Evolutionary conservation across 2,329 filamentous ascomycete genomes (phyloP), one percentile per base, ranked within the genome.

Genomic region (Aspergillus persii): DNA sequence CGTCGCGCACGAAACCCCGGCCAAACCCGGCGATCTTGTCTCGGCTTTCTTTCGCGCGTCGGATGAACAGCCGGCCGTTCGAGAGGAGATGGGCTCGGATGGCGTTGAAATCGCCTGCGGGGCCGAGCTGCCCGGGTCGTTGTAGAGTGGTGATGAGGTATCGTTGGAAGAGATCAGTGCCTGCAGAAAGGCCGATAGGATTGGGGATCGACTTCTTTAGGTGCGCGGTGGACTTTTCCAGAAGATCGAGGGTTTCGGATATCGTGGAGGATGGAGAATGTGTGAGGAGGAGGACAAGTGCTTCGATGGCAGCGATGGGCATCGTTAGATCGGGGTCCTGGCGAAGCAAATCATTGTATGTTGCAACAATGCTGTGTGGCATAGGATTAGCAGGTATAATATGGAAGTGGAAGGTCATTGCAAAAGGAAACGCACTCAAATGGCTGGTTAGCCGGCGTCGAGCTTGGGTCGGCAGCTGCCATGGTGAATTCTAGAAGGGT

Each of bases 131-230:
- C 29, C 83, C 68, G 15, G 84, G 80, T 61, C 82, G 76, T 73
- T 87, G 84, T 67, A 89, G 75, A 23, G 84, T 92, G 58, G 88
- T 87, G 69, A 96, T 89, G 67, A 99, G 86, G 77, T 96, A 98
- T 73, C 94, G 89, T 74, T 95, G 90, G 81, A 99, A 98, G 60
- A 98, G 86, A 75, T 97, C 93, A 61, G 93, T 96, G 69, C 95
- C 95, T 57, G 96, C 95, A 52, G 91, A 92, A 15, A 98, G 86
- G 4, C 93, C 94, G 58, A 98, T 91, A 12, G 93, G 91, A 78
- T 99, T 98, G 7, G 89, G 83, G 55, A 96, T 89, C 23, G 88
- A 86, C 59, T 83, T 82, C 75, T 93, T 94, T 64, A 99, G 86
- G 69, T 87, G 85, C 54, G 85, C 82, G 53, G 91, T 94, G 72